Evolutionary conservation across 148 eudicot species (phyloP), one percentile per base, ranked within the genome.

Genomic region (Linanthus parryae): DNA sequence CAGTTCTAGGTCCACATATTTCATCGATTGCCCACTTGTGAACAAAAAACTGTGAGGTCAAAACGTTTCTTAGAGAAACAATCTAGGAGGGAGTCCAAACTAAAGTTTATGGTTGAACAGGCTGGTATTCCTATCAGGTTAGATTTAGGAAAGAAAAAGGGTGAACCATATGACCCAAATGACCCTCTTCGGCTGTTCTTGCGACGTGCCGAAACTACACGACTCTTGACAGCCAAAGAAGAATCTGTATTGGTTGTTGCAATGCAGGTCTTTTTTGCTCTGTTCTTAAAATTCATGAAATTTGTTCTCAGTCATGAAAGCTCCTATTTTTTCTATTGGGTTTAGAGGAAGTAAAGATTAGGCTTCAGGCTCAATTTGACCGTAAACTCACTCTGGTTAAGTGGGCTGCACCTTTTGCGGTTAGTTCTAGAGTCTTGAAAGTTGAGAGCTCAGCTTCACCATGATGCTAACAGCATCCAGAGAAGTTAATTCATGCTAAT

Each of bases 351-450:
- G 79, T 79, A 66, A 92, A 72, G 67, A 69, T 43, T 64, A 75
- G 53, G 56, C 80, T 92, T 63, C 74, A 72, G 43, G 50, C 72
- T 66, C 88, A 87, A 50, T 82, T 79, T 70, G 72, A 73, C 30
- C 94, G 94, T 45, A 94, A 92, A 65, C 99, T 94, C 4, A 81
- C 91, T 48, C 35, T 87, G 44, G 59, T 63, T 54, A 96, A 92
- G 71, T 92, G 99, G 99, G 96, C 90, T 48, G 77, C 67, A 57
- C 83, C 91, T 37, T 80, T 67, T 59, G 94, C 80, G 27, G 45
- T 82, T 54, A 80, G 78, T 59, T 65, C 71, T 72, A 65, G 61
- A 44, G 75, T n/a, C n/a, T n/a, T n/a, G n/a, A n/a, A n/a, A 61
- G 38, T 70, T 92, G 81, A 72, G 65, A 58, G 62, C 58, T 35